Evolutionary conservation across 2,329 filamentous ascomycete genomes (phyloP), one percentile per base, ranked within the genome.

Genomic region (Escovopsis sp.): DNA sequence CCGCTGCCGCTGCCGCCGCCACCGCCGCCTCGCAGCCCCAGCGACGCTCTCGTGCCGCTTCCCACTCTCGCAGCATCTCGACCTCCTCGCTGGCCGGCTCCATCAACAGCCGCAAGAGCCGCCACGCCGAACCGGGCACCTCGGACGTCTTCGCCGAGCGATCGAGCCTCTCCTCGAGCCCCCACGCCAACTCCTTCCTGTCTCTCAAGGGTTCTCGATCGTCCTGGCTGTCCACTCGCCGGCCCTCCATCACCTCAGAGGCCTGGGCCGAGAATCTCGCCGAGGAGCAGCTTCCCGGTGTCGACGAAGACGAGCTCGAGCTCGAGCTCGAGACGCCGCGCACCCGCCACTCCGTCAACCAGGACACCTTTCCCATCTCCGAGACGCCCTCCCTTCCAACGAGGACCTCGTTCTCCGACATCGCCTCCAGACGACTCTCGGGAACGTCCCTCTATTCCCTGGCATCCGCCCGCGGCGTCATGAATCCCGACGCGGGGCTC

Each of bases 381-480:
- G 54, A 49, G 54, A 55, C 47, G 43, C 56, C 68, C 35, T 61
- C 70, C 39, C 56, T 67, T 47, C 61, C 60, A 39, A 54, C 64
- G 35, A 64, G 64, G 41, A 64, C 66, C 18, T 73, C 73, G 11
- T 59, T 67, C 45, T 70, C 70, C 12, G 70, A 73, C 18, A 53
- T 59, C 19, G 66, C 80, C 34, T 67, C 67, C 37, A 82, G 84
- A 53, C 76, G 83, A 40, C 68, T 82, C 56, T 87, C 82, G 23
- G 72, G 81, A 46, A 84, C 80, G 7, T 88, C 83, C 1, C 64
- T 85, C 40, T 82, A 82, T 55, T 85, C 82, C 30, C 62, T 82
- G 23, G 73, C 75, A 37, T 82, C 80, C 6, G 73, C 68, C 42
- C 72, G 72, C 12, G 35, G 35, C 23, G 35, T 36, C 35, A 67